Evolutionary conservation across 78 protist species (phyloP).

Genomic region (Dictyostelium brefeldianum): DNA sequence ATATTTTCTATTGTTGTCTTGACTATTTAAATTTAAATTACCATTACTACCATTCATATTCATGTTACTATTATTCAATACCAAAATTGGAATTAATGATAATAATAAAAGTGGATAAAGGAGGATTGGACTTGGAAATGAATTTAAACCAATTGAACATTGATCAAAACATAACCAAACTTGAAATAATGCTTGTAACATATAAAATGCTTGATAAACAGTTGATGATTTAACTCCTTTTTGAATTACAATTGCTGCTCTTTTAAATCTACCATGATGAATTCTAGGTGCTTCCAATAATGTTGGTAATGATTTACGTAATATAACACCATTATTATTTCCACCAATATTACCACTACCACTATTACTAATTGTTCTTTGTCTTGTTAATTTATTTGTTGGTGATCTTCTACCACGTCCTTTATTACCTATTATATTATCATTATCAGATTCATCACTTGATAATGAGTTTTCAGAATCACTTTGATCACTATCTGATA

Average conservation of each 20-base stretch:
- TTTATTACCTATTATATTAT: background rate
- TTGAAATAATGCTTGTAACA: slow-evolving; percentile 25
- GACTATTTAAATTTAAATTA: background rate
- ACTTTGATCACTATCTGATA: background rate
- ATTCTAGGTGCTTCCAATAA: background rate
- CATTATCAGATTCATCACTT: background rate
- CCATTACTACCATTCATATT: background rate
- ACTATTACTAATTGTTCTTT: background rate
- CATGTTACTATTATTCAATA: background rate
- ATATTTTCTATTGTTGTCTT: background rate
- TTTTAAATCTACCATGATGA: background rate
- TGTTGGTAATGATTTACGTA: background rate
- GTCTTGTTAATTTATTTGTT: background rate
- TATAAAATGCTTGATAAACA: slow-evolving; percentile 14
- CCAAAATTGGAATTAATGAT: slow-evolving; percentile 35
- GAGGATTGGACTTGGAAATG: background rate
- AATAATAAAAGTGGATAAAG: slow-evolving; percentile 45
- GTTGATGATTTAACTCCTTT: background rate
- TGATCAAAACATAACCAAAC: slow-evolving; percentile 61
- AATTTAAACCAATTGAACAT: background rate
- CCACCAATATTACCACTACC: background rate
- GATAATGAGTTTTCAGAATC: no score
- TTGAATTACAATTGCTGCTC: background rate
- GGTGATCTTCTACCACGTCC: background rate
- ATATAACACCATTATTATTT: background rate